These are phyloP conservation scores for Monosporascus ibericus DNA, from an alignment of 2,329 filamentous ascomycete species.

Conservation along the genomic window DNA sequence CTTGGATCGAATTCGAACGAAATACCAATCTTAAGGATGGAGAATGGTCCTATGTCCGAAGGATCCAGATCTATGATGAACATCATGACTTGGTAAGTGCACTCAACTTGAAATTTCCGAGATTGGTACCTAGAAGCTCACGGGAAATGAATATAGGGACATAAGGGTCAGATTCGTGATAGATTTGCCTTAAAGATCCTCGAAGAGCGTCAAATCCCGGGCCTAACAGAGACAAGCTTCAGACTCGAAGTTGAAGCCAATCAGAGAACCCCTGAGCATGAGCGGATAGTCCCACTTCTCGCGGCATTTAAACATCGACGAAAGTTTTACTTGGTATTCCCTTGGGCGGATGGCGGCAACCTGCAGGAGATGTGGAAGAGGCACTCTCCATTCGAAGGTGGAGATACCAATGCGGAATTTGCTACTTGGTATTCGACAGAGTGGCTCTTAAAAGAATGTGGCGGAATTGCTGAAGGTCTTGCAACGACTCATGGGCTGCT, in stretches of 20 bases:
- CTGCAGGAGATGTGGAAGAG: slow-evolving; percentile 6
- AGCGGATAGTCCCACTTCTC: slow-evolving; percentile 8
- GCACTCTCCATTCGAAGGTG: not conserved
- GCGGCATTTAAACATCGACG: slow-evolving; percentile 7
- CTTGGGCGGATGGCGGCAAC: slow-evolving; percentile 5
- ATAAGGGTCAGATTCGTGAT: not conserved
- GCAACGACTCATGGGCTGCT: slow-evolving; percentile 2
- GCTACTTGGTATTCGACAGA: slow-evolving; percentile 2
- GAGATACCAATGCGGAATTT: too few species aligned
- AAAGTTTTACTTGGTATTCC: slow-evolving; percentile 8
- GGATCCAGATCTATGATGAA: slow-evolving; percentile 3
- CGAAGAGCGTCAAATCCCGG: not conserved
- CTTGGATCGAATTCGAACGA: not conserved
- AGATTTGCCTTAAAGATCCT: slow-evolving; percentile 8
- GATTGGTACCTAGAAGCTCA: not conserved
- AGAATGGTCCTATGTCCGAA: not conserved
- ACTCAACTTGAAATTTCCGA: too few species aligned
- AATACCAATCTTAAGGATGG: not conserved
- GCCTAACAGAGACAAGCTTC: not conserved
- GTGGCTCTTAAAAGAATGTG: slow-evolving; percentile 8
- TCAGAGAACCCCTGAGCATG: slow-evolving; percentile 2
- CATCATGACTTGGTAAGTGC: slow-evolving; percentile 6
- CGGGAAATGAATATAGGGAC: not conserved
- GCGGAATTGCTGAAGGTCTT: slow-evolving; percentile 8
- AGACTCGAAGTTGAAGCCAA: slow-evolving; percentile 1